phyloP scores from a whole-genome alignment of 148 eudicot species.

The Dysphania ambrosioides region DNA sequence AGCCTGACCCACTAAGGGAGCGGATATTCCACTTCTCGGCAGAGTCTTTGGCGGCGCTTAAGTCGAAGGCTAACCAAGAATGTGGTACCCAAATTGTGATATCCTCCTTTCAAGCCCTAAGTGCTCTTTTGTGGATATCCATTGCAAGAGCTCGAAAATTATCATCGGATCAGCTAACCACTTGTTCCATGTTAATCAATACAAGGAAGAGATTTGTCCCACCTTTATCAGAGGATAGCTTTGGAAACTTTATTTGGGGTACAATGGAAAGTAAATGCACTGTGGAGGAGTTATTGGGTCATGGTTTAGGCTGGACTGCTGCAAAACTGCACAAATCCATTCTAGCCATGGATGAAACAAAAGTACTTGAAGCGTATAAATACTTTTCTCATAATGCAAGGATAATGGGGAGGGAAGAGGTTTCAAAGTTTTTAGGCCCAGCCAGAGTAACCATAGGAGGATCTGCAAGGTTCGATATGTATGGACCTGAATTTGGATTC shows the following conservation, averaged over 20 bases:
- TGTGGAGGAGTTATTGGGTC: conserved; percentile 44
- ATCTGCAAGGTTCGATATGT: conserved; percentile 67
- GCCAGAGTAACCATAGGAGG: conserved; percentile 54
- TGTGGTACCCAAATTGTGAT: conserved; percentile 22
- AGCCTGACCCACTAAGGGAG: conserved; percentile 1
- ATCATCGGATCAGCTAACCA: conserved; percentile 35
- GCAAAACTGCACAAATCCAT: conserved; percentile 34
- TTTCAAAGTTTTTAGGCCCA: conserved; percentile 28
- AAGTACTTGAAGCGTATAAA: neutral
- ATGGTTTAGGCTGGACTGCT: conserved; percentile 49
- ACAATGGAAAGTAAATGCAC: neutral
- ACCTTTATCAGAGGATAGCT: conserved; percentile 40
- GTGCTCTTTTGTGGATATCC: conserved; percentile 68
- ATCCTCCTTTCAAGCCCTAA: conserved; percentile 72
- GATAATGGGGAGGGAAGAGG: conserved; percentile 21
- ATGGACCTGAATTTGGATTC: conserved; percentile 78
- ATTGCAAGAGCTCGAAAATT: conserved; percentile 52
- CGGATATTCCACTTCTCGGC: conserved; percentile 23
- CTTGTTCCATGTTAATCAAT: conserved; percentile 58
- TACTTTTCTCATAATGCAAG: neutral
- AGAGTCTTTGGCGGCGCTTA: neutral
- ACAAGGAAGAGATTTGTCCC: conserved; percentile 59
- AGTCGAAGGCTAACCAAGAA: conserved; percentile 31
- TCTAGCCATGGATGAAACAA: conserved; percentile 34
- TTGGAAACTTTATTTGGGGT: conserved; percentile 57